A percentile compares a stretch with the other conserved stretches of the same genome.
These are phyloP conservation scores for Phyllostachys edulis DNA, from an alignment of 176 grass and related monocot species.

Conservation along the genomic window DNA sequence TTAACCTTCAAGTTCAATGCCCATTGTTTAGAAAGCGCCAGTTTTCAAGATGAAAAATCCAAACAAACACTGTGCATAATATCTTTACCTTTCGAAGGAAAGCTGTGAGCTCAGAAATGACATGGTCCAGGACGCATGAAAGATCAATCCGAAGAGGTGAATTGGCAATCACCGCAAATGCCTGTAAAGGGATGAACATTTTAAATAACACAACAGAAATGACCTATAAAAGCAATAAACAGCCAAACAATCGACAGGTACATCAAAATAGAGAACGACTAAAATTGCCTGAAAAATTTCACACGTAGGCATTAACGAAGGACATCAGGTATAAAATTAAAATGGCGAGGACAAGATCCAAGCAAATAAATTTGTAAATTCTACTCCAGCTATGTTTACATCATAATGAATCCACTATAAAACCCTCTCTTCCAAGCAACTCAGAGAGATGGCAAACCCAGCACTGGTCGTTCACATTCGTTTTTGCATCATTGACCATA, in stretches of 20 bases:
- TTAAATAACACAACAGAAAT: not conserved
- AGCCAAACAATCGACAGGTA: not conserved
- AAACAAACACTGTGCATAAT: not conserved
- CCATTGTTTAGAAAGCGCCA: not conserved
- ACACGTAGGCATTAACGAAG: not conserved
- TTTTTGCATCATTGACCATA: not conserved
- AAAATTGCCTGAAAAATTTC: not conserved
- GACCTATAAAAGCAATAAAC: not conserved
- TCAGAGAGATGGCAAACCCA: not conserved
- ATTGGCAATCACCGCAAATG: constrained; percentile 90
- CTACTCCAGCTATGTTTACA: not conserved
- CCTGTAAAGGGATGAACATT: constrained; percentile 34
- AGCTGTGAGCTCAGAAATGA: constrained; percentile 83
- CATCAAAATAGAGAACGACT: not conserved
- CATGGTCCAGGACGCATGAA: constrained; percentile 78
- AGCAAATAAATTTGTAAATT: not conserved
- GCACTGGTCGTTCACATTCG: not conserved
- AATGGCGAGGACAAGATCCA: too few relatives aligned
- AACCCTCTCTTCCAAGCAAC: not conserved
- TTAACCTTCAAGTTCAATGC: not conserved
- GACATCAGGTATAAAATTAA: too few relatives aligned
- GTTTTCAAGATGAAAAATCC: not conserved
- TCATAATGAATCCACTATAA: not conserved
- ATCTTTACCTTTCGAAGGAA: constrained; percentile 75
- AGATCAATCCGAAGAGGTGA: constrained; percentile 78